These are phyloP conservation scores for Brettanomyces bruxellensis DNA, from an alignment of 805 yeast species.

Conservation along the genomic window DNA sequence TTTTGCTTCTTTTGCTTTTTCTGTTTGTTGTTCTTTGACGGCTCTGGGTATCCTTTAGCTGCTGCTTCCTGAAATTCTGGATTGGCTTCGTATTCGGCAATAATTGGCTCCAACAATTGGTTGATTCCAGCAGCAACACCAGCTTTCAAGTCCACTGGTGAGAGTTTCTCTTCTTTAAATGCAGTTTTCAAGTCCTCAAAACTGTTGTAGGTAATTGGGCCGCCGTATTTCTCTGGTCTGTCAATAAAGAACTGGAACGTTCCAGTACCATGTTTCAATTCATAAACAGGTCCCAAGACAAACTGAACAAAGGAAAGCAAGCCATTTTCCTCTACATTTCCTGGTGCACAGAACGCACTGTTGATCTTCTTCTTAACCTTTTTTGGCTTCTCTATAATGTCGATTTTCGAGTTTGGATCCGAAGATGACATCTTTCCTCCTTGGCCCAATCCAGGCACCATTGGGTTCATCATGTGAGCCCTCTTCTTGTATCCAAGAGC, in stretches of 20 bases:
- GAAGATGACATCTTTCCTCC: slow-evolving; percentile 99
- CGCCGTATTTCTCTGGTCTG: slow-evolving; percentile 97
- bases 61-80: slow-evolving; percentile 70
- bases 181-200: slow-evolving; percentile 64
- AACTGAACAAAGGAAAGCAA: slow-evolving; percentile 75
- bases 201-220: slow-evolving; percentile 66
- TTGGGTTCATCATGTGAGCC: slow-evolving; percentile 96
- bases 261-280: slow-evolving; percentile 52
- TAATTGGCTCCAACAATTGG: slow-evolving; percentile 73
- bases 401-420: slow-evolving; percentile 97
- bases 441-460: slow-evolving; percentile 96
- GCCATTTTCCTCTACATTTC: slow-evolving; percentile 86
- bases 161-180: slow-evolving; percentile 61
- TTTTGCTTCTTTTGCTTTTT: slow-evolving; percentile 63
- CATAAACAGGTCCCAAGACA: slow-evolving; percentile 81
- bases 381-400: slow-evolving; percentile 83
- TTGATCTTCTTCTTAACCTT: slow-evolving; percentile 82
- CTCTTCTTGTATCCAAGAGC: slow-evolving; percentile 89
- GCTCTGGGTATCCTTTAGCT: slow-evolving; percentile 78
- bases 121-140: slow-evolving; percentile 88
- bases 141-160: slow-evolving; percentile 88
- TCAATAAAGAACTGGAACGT: slow-evolving; percentile 62
- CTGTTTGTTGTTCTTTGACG: slow-evolving; percentile 47
- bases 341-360: slow-evolving; percentile 94
- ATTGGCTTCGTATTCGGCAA: slow-evolving; percentile 51